These are phyloP conservation scores for Cadophora sp. DNA, from an alignment of 2,329 filamentous ascomycete species.

Conservation along the genomic window DNA sequence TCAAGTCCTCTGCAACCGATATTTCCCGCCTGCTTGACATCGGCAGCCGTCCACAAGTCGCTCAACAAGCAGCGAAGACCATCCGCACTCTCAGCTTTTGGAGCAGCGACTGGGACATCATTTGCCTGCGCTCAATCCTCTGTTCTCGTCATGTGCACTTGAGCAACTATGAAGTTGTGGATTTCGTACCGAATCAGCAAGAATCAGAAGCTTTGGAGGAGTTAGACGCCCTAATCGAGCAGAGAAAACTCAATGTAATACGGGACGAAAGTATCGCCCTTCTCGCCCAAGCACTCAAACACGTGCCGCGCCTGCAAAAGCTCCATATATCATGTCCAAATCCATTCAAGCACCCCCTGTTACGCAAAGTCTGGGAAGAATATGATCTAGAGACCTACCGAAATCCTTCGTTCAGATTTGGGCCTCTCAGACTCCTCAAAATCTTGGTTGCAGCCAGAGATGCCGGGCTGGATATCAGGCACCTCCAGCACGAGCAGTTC, in stretches of 20 bases:
- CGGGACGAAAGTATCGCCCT: not conserved
- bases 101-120: conserved; percentile 27
- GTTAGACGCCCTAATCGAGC: conserved; percentile 25
- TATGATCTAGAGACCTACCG: conserved; percentile 27
- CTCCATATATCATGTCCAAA: conserved; percentile 24
- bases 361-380: conserved; percentile 33
- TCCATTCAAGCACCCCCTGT: conserved; percentile 24
- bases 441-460: conserved; percentile 18
- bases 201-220: conserved; percentile 30
- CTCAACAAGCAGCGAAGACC: conserved; percentile 25
- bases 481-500: conserved; percentile 24
- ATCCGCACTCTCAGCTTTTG: conserved; percentile 25
- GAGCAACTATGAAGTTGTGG: conserved; percentile 14
- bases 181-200: conserved; percentile 26
- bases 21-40: conserved; percentile 32
- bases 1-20: conserved; percentile 54
- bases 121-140: conserved; percentile 28
- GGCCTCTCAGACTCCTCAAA: conserved; percentile 1
- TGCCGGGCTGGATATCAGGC: conserved; percentile 20
- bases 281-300: conserved; percentile 18
- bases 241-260: conserved; percentile 16
- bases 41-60: conserved; percentile 11
- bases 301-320: conserved; percentile 20
- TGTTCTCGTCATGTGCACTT: conserved; percentile 26
- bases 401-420: not conserved